phyloP scores from a whole-genome alignment of 2,329 filamentous ascomycete genomes.

The Neurospora crassa region DNA sequence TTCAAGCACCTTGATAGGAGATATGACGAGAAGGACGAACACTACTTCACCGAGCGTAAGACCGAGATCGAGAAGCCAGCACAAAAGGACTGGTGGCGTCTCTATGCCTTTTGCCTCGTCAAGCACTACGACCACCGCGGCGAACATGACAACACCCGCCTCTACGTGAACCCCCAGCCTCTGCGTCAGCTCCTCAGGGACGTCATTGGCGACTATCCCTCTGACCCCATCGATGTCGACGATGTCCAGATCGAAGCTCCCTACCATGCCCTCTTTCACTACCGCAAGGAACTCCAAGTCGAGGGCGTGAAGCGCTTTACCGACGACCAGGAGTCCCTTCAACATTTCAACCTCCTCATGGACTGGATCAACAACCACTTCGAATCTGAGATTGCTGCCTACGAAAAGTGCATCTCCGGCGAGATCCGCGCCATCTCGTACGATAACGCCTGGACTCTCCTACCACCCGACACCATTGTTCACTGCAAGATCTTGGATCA shows the following conservation, averaged over 20 bases:
- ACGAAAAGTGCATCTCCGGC: slow-evolving; percentile 17
- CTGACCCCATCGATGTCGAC: slow-evolving; percentile 21
- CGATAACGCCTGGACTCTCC: slow-evolving; percentile 16
- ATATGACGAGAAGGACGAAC: slow-evolving; percentile 19
- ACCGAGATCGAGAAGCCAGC: slow-evolving; percentile 11
- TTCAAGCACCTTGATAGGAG: slow-evolving; percentile 19
- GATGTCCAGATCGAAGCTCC: slow-evolving; percentile 16
- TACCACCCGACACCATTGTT: slow-evolving; percentile 11
- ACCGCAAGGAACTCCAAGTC: slow-evolving; percentile 18
- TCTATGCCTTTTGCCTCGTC: slow-evolving; percentile 24
- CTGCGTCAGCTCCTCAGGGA: slow-evolving; percentile 21
- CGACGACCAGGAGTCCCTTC: slow-evolving; percentile 17
- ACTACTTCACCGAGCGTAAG: slow-evolving; percentile 20
- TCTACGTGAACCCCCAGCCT: slow-evolving; percentile 22
- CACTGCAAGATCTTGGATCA: slow-evolving; percentile 15
- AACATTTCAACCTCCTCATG: slow-evolving; percentile 20
- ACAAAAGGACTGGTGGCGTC: slow-evolving; percentile 22
- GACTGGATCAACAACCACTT: slow-evolving; percentile 24
- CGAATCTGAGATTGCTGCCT: slow-evolving; percentile 19
- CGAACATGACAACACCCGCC: slow-evolving; percentile 14
- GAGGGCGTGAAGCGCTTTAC: slow-evolving; percentile 20
- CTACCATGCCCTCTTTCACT: slow-evolving; percentile 22
- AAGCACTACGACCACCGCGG: slow-evolving; percentile 13
- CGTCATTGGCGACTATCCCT: slow-evolving; percentile 19
- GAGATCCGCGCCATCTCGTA: slow-evolving; percentile 16